Evolutionary conservation across 106 monocot species (phyloP), one percentile per base, ranked within the genome.

Genomic region (Allium cepa): DNA sequence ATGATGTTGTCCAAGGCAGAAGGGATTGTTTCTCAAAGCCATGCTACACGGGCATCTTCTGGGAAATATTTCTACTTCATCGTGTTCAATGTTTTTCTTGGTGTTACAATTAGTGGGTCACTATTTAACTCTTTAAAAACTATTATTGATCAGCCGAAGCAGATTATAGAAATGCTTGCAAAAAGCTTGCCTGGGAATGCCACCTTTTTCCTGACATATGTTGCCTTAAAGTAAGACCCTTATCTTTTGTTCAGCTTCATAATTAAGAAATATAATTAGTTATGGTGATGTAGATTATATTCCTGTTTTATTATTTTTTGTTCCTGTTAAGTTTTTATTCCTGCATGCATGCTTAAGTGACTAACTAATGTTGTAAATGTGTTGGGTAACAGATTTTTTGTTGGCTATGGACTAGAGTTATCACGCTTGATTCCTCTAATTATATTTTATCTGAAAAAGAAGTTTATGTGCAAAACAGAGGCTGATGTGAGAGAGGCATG

Each of bases 21-120:
- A 71, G 99, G 99, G 36, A 83, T 99, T 17, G 70, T 84, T 16
- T 85, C 92, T 0, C 60, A 83, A 63, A 81, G 84, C 65, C 99
- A 99, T 71, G 85, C 69, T 2, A 69, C 78, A 13, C 62, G 93
- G 48, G 92, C 99, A 36, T 75, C 93, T 13, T 84, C 92, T 9
- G 99, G 93, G 48, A 99, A 93, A 62, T 99, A 90, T 69, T 99
- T 99, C 67, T 99, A 99, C 61, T 99, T 99, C 63, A 79, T 87
- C 14, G 72, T 99, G 12, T 99, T 99, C 63, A 99, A 99, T 76
- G 90, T 99, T 48, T 99, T 99, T 67, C 71, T 99, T 49, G 93
- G 99, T 50, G 90, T 93, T 57, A 87, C 99, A 1, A 49, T 99
- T 11, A 69, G 72, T 8, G 87, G 87, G 46, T 72, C 92, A 59